Conservation (phyloP, 164 flowering plant species). For the Euptelea pleiosperma region DNA sequence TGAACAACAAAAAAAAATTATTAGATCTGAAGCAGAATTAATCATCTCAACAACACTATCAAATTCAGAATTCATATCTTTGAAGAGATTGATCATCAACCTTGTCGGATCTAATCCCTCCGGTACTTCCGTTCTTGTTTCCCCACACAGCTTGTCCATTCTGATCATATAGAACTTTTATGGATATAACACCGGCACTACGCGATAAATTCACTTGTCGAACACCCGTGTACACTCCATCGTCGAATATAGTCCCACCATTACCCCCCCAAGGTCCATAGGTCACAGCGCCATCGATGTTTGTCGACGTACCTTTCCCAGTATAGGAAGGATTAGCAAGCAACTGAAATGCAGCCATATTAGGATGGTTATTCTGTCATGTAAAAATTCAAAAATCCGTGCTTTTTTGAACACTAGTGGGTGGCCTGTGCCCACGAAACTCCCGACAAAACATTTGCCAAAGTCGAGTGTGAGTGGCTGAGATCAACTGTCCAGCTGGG, state of each 20-base stretch:
- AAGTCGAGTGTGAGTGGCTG: no score
- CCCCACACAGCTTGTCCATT: constrained; percentile 64
- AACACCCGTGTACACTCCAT: constrained; percentile 63
- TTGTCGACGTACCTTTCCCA: constrained; percentile 24
- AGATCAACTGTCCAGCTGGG: no score
- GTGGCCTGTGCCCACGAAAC: no score
- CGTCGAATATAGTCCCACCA: constrained; percentile 72
- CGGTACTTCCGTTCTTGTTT: constrained; percentile 66
- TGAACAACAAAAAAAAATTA: no score
- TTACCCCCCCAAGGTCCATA: constrained; percentile 89
- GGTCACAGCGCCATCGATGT: constrained; percentile 30
- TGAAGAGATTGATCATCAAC: constrained; percentile 28
- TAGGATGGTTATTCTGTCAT: no score
- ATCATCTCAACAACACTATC: no score
- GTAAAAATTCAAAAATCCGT: no score
- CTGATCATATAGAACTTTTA: constrained; percentile 60
- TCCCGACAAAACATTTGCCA: no score
- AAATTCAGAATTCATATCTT: no score
- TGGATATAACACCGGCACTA: constrained; percentile 48
- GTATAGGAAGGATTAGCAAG: not conserved
- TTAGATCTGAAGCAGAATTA: no score
- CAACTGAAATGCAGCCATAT: not conserved
- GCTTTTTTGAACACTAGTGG: no score
- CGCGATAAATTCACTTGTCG: constrained; percentile 61
- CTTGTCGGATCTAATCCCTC: constrained; percentile 57